Conservation (phyloP, 768 basidiomycete species). For the Mrakia gelida region DNA sequence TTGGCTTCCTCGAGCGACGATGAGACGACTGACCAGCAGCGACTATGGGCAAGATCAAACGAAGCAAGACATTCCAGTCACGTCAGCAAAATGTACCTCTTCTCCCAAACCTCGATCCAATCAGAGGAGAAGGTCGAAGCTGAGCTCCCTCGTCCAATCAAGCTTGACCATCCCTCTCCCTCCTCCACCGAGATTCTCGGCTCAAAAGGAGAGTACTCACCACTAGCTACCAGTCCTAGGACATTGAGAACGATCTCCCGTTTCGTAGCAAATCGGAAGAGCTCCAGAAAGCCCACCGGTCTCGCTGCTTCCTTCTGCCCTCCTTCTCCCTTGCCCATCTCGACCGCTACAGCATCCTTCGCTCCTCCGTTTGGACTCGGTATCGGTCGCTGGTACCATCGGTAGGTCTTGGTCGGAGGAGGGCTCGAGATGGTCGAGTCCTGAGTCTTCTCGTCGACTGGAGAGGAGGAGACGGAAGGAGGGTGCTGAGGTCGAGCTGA, state of each 20-base stretch:
- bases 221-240: slow-evolving; percentile 68
- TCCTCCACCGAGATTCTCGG: not conserved
- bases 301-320: too few relatives aligned
- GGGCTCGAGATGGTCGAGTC: not conserved
- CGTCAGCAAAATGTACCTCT: too few relatives aligned
- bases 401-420: not conserved
- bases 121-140: too few relatives aligned
- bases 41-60: not conserved
- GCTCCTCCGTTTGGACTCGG: too few relatives aligned
- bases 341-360: too few relatives aligned
- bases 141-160: not conserved
- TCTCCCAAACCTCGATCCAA: too few relatives aligned
- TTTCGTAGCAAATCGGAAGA: slow-evolving; percentile 64
- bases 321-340: too few relatives aligned
- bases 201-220: not conserved
- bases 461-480: not conserved
- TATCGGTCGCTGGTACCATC: too few relatives aligned
- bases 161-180: not conserved
- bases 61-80: too few relatives aligned
- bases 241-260: slow-evolving; percentile 63
- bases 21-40: not conserved
- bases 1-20: not conserved
- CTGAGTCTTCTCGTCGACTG: not conserved
- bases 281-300: slow-evolving; percentile 43
- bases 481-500: not conserved